These are phyloP conservation scores for Clarireedia sp. DNA, from an alignment of 2,329 filamentous ascomycete genomes.

Conservation along the genomic window DNA sequence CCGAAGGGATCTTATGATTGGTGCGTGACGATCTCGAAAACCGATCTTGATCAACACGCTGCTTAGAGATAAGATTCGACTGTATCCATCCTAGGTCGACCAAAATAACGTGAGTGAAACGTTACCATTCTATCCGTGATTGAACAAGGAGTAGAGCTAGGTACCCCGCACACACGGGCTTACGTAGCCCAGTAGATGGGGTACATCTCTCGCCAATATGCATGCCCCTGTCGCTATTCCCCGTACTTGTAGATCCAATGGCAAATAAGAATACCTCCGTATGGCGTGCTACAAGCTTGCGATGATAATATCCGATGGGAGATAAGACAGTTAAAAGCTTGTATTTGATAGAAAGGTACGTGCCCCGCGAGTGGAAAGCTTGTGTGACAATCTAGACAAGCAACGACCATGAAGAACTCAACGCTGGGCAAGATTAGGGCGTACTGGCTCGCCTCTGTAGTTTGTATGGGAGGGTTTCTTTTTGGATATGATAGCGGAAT, in stretches of 20 bases:
- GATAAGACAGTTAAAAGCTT: not conserved
- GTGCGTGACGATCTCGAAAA: not conserved
- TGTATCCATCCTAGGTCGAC: too few relatives aligned
- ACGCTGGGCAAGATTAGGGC: slow-evolving; percentile 35
- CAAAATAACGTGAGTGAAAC: not conserved
- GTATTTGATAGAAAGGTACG: too few relatives aligned
- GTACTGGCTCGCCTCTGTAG: slow-evolving; percentile 43
- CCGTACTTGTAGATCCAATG: not conserved
- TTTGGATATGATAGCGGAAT: slow-evolving; percentile 39
- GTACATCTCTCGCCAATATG: too few relatives aligned
- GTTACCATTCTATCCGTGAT: not conserved
- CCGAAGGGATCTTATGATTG: not conserved
- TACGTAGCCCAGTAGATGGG: too few relatives aligned
- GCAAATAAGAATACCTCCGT: not conserved
- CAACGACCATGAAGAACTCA: slow-evolving; percentile 16
- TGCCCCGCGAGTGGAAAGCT: too few relatives aligned
- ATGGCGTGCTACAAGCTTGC: not conserved
- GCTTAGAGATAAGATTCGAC: not conserved
- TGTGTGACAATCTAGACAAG: too few relatives aligned
- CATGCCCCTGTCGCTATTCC: not conserved
- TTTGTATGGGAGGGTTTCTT: slow-evolving; percentile 44
- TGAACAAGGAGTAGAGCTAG: not conserved
- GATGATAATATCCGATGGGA: not conserved
- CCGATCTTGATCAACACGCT: not conserved
- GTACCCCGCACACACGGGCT: not conserved